Conservation (phyloP, 2,329 filamentous ascomycete species). For the Cladosporium austrohemisphaericum region DNA sequence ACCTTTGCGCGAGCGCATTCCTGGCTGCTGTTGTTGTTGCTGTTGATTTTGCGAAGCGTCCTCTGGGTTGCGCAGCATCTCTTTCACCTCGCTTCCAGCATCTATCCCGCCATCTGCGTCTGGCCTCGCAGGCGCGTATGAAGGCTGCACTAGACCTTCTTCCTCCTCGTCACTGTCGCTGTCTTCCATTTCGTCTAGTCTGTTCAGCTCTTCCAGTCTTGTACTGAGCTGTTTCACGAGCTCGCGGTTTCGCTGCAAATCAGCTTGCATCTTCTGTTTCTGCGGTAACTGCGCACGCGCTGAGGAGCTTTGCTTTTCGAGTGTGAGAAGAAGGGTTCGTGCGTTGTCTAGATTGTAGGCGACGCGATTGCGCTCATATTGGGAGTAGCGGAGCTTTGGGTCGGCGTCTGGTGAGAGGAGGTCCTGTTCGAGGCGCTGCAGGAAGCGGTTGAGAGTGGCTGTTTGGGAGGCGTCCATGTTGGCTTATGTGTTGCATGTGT, state of each 20-base stretch:
- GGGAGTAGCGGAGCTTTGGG: slow-evolving; percentile 41
- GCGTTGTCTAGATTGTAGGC: slow-evolving; percentile 67
- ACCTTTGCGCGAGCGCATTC: slow-evolving; percentile 26
- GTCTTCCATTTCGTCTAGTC: slow-evolving; percentile 41
- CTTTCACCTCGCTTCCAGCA: slow-evolving; percentile 17
- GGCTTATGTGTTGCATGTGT: neutral
- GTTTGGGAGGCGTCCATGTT: slow-evolving; percentile 34
- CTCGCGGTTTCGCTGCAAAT: slow-evolving; percentile 63
- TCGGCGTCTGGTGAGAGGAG: slow-evolving; percentile 61
- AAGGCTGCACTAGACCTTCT: slow-evolving; percentile 36
- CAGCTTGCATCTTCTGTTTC: slow-evolving; percentile 59
- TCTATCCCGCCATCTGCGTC: slow-evolving; percentile 29
- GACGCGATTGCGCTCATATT: slow-evolving; percentile 62
- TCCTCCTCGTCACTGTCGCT: slow-evolving; percentile 40
- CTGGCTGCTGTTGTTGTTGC: slow-evolving; percentile 16
- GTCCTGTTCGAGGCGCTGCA: slow-evolving; percentile 62
- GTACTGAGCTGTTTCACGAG: slow-evolving; percentile 63
- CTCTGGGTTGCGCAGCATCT: neutral
- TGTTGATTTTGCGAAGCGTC: slow-evolving; percentile 15
- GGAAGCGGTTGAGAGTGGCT: slow-evolving; percentile 55
- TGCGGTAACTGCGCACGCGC: slow-evolving; percentile 52
- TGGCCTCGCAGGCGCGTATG: slow-evolving; percentile 40
- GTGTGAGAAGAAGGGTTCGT: slow-evolving; percentile 61
- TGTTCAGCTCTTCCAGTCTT: slow-evolving; percentile 63
- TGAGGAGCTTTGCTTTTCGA: slow-evolving; percentile 63